Evolutionary conservation across 2,329 filamentous ascomycete genomes (phyloP), one percentile per base, ranked within the genome.

Genomic region (Cercospora zeina): DNA sequence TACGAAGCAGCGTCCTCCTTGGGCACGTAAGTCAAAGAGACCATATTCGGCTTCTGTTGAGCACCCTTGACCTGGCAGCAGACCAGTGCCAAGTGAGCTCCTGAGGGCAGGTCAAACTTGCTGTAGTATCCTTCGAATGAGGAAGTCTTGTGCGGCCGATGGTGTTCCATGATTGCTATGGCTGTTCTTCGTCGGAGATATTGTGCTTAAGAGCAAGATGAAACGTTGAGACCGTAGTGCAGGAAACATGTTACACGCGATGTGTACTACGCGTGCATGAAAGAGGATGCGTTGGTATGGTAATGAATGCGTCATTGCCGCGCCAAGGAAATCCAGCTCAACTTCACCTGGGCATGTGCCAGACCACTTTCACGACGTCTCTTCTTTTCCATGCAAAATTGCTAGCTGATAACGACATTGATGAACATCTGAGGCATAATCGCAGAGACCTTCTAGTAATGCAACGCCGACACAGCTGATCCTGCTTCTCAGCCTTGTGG

Each of bases 111-210:
- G 57, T 76, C 72, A 68, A 82, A 82, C 65, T 81, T 81, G 63
- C 78, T 79, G 71, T 82, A 82, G 70, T 76, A 82, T 36, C 80
- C 80, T 70, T 83, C 80, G 66, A 83, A 82, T 33, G 71, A 72
- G 30, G 79, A 69, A 34, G 59, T 65, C 1, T 66, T 66, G 63
- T 82, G 81, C 1, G 80, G 80, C 6, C 62, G 65, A 53, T 74
- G 66, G 65, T 80, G 77, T 61, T 81, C 74, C 75, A 78, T 78
- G 36, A 4, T 24, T 47, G 42, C 42, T 47, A 47, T 4, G 42
- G 42, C 1, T 19, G 11, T 10, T 8, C 8, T n/a, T 4, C 1
- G 42, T 9, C 4, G 13, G 21, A 14, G 4, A 3, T n/a, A n/a
- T 27, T 3, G 1, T 47, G 42, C 11, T 47, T 13, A 19, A 13